Conservation (phyloP, 1,139 yeast species). For the Saccharomyces hybrid region DNA sequence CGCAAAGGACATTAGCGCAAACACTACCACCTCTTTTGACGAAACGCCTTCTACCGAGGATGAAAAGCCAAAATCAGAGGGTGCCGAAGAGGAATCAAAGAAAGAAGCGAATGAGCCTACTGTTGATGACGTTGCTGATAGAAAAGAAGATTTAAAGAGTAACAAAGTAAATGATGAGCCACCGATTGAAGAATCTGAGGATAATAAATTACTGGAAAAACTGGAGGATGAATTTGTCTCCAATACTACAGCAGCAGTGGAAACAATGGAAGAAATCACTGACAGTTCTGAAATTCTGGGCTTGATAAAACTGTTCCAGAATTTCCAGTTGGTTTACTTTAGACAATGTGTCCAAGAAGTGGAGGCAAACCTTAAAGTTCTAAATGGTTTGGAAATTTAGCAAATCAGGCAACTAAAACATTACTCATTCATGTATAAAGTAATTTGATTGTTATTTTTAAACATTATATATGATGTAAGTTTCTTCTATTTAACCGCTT, state of each 20-base stretch:
- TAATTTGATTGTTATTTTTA: neutral
- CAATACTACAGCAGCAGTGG: constrained; percentile 70
- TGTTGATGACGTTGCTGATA: neutral
- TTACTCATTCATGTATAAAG: neutral
- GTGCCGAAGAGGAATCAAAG: neutral
- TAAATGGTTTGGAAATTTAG: constrained; percentile 33
- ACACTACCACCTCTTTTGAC: neutral
- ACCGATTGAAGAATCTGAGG: constrained; percentile 9
- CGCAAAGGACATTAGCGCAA: neutral
- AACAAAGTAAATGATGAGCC: neutral
- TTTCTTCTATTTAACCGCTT: neutral
- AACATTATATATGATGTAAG: neutral
- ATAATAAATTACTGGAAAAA: constrained; percentile 39
- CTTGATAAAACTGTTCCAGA: constrained; percentile 53
- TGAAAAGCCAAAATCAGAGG: neutral
- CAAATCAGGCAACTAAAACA: neutral
- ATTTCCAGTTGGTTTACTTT: constrained; percentile 63
- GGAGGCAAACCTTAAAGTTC: constrained; percentile 36
- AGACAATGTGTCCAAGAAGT: constrained; percentile 44
- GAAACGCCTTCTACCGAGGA: neutral
- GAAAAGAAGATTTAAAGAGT: neutral
- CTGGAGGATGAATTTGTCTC: constrained; percentile 73
- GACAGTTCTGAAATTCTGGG: constrained; percentile 58
- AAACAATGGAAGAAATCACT: constrained; percentile 63
- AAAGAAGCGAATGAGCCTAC: neutral